Conservation (phyloP, 129 eudicot genomes). For the Pittosporum tobira region DNA sequence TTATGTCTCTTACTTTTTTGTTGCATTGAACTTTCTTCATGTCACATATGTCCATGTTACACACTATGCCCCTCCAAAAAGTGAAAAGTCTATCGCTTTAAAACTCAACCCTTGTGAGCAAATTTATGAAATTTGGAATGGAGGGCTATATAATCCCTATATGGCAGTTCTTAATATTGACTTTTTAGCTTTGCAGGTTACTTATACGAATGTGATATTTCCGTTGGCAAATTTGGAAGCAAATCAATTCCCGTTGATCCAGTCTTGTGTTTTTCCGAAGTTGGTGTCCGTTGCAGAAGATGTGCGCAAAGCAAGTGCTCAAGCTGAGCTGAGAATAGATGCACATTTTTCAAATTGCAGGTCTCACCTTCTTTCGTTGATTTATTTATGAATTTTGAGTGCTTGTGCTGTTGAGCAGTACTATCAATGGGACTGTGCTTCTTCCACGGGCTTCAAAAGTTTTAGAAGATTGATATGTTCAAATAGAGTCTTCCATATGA, state of each 20-base stretch:
- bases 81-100: too few relatives aligned
- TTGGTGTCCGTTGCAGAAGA: constrained; percentile 68
- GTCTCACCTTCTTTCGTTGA: constrained; percentile 25
- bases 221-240: constrained; percentile 82
- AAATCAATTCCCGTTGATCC: constrained; percentile 67
- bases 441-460: not conserved
- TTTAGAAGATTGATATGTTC: constrained; percentile 2
- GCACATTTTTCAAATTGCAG: constrained; percentile 65
- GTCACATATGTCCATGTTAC: too few relatives aligned
- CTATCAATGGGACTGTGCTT: not conserved
- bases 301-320: constrained; percentile 79
- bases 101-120: too few relatives aligned
- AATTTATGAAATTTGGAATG: not conserved
- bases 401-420: not conserved
- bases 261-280: constrained; percentile 84
- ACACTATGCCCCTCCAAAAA: too few relatives aligned
- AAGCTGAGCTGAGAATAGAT: constrained; percentile 78
- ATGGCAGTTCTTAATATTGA: not conserved
- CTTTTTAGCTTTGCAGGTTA: constrained; percentile 37
- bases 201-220: constrained; percentile 48
- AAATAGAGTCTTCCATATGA: not conserved
- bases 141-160: not conserved
- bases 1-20: too few relatives aligned
- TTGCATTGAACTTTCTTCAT: not conserved
- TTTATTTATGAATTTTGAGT: not conserved